A percentile compares a stretch with the other conserved stretches of the same genome.
phyloP scores from a whole-genome alignment of 768 basidiomycete species.

The Psilocybe tampanensis region DNA sequence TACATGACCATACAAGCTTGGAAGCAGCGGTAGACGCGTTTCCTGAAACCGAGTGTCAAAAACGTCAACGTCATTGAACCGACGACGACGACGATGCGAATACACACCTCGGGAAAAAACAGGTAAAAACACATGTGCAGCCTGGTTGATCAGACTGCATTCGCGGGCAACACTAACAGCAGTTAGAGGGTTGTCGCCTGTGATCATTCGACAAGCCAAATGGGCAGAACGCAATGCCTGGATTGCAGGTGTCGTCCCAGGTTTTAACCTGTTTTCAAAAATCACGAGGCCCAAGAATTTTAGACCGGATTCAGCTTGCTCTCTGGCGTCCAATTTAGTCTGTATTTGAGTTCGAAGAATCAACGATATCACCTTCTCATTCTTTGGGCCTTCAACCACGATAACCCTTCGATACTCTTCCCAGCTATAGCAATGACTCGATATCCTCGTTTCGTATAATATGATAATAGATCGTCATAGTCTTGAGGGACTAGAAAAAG shows the following conservation, averaged over 20 bases:
- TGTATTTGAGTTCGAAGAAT: not conserved
- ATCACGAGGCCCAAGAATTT: slow-evolving; percentile 94
- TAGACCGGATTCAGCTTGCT: slow-evolving; percentile 90
- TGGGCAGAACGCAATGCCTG: slow-evolving; percentile 87
- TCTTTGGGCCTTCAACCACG: slow-evolving; percentile 96
- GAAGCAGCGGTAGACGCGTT: slow-evolving; percentile 54
- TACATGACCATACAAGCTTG: slow-evolving; percentile 86
- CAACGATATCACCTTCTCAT: slow-evolving; percentile 78
- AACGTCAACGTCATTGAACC: not conserved
- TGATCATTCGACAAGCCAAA: slow-evolving; percentile 95
- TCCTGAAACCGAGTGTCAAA: slow-evolving; percentile 38
- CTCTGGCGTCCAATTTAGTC: slow-evolving; percentile 47
- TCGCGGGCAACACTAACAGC: slow-evolving; percentile 97
- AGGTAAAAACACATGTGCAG: slow-evolving; percentile 88
- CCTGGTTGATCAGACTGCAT: slow-evolving; percentile 85
- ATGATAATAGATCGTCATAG: slow-evolving; percentile 93
- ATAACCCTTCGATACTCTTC: slow-evolving; percentile 89
- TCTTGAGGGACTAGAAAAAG: slow-evolving; percentile 84
- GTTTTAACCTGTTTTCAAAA: slow-evolving; percentile 97
- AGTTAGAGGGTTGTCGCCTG: slow-evolving; percentile 95
- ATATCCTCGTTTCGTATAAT: slow-evolving; percentile 96
- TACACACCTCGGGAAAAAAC: slow-evolving; percentile 69
- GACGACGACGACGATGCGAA: not conserved
- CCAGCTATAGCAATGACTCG: slow-evolving; percentile 98
- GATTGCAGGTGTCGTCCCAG: slow-evolving; percentile 88